These are phyloP conservation scores for Solanum dulcamara DNA, from an alignment of 257 asterid genomes.

Conservation along the genomic window DNA sequence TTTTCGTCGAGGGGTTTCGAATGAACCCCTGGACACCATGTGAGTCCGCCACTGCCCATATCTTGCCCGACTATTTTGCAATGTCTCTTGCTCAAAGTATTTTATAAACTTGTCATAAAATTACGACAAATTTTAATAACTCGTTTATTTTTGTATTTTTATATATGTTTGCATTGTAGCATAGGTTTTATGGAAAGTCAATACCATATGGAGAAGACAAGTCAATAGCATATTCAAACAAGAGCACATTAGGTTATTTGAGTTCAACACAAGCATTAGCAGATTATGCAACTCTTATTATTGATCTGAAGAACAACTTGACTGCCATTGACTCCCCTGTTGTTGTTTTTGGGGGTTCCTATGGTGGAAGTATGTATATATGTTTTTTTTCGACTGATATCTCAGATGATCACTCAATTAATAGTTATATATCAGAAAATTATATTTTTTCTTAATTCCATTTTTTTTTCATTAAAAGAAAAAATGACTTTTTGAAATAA, in stretches of 20 bases:
- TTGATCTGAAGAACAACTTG: constrained; percentile 64
- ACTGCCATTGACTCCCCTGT: constrained; percentile 60
- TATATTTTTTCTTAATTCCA: too few species aligned
- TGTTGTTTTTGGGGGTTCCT: constrained; percentile 88
- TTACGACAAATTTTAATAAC: not conserved
- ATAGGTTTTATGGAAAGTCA: constrained; percentile 80
- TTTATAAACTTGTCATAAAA: not conserved
- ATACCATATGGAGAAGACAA: constrained; percentile 64
- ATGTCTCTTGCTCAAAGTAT: too few species aligned
- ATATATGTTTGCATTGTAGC: constrained; percentile 32
- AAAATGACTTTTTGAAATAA: not conserved
- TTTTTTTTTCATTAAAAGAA: rapidly evolving
- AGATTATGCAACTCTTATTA: constrained; percentile 67
- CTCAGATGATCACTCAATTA: not conserved
- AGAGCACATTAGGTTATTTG: constrained; percentile 68
- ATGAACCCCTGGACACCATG: too few species aligned
- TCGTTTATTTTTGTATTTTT: not conserved
- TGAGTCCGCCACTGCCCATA: too few species aligned
- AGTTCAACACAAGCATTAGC: constrained; percentile 87
- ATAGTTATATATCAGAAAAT: not conserved
- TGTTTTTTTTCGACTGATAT: not conserved
- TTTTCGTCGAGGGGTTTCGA: too few species aligned
- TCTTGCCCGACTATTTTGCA: too few species aligned
- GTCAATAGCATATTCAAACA: constrained; percentile 48
- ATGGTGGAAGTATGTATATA: constrained; percentile 71